Evolutionary conservation across 108 stramenopile species (phyloP), one percentile per base, ranked within the genome.

Genomic region (Hondaea fermentalgiana): DNA sequence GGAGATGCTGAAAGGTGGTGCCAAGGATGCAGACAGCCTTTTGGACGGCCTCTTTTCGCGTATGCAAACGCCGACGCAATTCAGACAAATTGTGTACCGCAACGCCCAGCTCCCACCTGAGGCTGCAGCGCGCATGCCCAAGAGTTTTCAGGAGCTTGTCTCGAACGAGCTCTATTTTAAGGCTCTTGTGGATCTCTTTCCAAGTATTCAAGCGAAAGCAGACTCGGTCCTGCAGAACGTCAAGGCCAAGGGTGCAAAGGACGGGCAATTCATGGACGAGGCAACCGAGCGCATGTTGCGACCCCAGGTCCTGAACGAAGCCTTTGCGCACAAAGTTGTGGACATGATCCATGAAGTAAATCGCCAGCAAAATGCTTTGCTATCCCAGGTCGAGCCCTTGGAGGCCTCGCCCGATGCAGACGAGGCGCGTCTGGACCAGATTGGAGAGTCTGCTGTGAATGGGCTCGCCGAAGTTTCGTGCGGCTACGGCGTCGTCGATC

Each of bases 251-350:
- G 87, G 21, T n/a, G 87, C 87, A 23, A 59, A 87, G 58, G 87
- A 57, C 12, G 87, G 87, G 58, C 57, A 87, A 12, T 87, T 87
- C 23, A 87, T 87, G 87, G 87, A 87, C 43, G 57, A 25, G 19
- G 57, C 23, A n/a, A 87, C 87, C 14, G 87, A 87, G 23, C 29
- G 28, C 55, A 87, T 58, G 87, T 58, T 87, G 29, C 14, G 43
- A 6, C 87, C 87, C 12, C 57, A 57, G 43, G 87, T 87, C 8
- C 87, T 87, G 12, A 57, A 87, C 57, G 87, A 87, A 23, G 87
- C 87, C 14, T 87, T 87, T 43, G 87, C 87, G 57, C 55, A 59
- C 25, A 43, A 87, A n/a, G 19, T 87, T 12, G 87, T 87, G 21
- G 28, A 43, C 19, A 59, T 87, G 57, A 28, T 87, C 23, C 55